Evolutionary conservation across 257 asterid genomes (phyloP), one percentile per base, ranked within the genome.

Genomic region (Marsdenia floribunda): DNA sequence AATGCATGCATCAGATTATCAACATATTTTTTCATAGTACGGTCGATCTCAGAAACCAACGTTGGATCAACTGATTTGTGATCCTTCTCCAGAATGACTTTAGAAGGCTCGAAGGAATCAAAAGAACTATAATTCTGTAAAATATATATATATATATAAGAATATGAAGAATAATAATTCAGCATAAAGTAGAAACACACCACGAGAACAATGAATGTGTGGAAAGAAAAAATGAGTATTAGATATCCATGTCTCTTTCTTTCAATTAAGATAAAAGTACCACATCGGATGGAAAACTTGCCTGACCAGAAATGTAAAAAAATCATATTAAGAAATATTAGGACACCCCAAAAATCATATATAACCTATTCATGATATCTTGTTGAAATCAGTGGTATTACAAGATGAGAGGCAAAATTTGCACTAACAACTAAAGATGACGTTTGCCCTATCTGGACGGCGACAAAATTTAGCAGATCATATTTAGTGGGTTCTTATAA

Each of bases 21-120:
- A 80, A 86, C 86, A 83, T 95, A 83, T 82, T 88, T 92, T 82
- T 89, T 91, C 96, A 95, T 80, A 57, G 86, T 84, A 74, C 82
- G 88, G 82, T 92, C 96, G 81, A 95, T 87, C 88, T 92, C 97
- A 35, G 96, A 87, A 75, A 91, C 80, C 81, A 86, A 73, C 61
- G 83, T 67, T 26, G 81, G 80, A 82, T 85, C 86, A 70, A 78
- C 77, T 26, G 83, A 77, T 24, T 74, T 86, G 63, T 63, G 82
- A 82, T 86, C 91, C 85, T 88, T 87, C 86, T 86, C 90, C 86
- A 81, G 75, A 71, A 68, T 70, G 78, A 80, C 88, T 74, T 84
- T 92, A 74, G 89, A 82, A 80, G 96, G 84, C 69, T 87, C 97
- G 67, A 83, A 83, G 38, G 82, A 85, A 80, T 87, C 96, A 57